Conservation (phyloP, 169 alveolate species). For the Plasmodium vivax region DNA sequence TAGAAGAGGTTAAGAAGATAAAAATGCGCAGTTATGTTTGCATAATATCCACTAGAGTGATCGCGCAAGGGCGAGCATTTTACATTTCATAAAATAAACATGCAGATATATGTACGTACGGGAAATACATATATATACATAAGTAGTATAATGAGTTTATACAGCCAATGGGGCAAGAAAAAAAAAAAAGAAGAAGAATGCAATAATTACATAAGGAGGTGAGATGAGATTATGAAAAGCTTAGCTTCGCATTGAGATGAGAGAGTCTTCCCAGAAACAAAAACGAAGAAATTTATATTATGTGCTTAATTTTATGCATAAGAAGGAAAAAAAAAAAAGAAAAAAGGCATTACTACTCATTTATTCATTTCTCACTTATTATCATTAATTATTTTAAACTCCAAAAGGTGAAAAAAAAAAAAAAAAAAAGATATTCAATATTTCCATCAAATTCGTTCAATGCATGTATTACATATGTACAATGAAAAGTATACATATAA, state of each 20-base stretch:
- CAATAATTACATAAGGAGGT: background rate
- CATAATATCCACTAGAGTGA: background rate
- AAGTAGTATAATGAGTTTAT: background rate
- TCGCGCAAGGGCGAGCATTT: background rate
- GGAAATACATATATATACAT: background rate
- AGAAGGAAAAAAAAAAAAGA: background rate
- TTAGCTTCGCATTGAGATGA: background rate
- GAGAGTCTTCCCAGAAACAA: background rate
- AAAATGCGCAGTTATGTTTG: background rate
- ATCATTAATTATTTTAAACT: background rate
- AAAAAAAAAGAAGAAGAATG: background rate
- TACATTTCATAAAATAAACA: background rate
- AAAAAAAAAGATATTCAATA: background rate
- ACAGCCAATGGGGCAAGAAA: background rate
- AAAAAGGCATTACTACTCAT: background rate
- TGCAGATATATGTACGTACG: background rate
- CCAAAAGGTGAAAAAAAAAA: background rate
- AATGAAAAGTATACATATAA: background rate
- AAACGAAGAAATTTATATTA: background rate
- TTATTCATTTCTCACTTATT: background rate
- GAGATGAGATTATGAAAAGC: background rate
- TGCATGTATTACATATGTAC: background rate
- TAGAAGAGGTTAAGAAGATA: background rate
- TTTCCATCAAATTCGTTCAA: background rate
- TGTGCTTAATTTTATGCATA: background rate